Base-by-base conservation (phyloP, 169 alveolate genomes). In the Eimeria sp. region DNA sequence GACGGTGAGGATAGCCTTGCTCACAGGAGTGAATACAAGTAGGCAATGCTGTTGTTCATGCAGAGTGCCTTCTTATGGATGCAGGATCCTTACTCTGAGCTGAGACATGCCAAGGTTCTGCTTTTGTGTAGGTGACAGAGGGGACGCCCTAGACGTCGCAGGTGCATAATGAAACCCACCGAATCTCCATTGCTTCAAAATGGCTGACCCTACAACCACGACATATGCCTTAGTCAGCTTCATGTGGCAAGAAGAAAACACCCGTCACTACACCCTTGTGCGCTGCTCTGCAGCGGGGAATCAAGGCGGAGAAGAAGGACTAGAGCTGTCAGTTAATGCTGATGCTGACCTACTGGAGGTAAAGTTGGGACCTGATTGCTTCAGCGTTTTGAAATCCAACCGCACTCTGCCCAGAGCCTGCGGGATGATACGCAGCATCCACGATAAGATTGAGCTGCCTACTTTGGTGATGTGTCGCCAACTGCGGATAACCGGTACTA, bases 271-370 rank as follows among this genome's bases (percentile, higher is more conserved):
- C 18, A 14, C 5, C 47, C 22, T 47, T 61, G 57, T 86, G 63
- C 30, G 57, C 80, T 63, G 76, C 47, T 5, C 72, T 40, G 63
- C 93, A 86, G 93, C 61, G 20, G 65, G 80, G 65, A 43, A 7
- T 61, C 30, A 34, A 73, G 93, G 61, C 9, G 30, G 57, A 22
- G 93, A 86, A 14, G 93, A 86, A 2, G 93, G 22, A 58, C 34
- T 40, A 14, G 80, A 63, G n/a, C 34, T 86, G 25, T 11, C 51
- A 45, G 30, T 86, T 45, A 63, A 47, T 47, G 63, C 54, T 27
- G 70, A 63, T 18, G 57, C 76, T 45, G 93, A 86, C 70, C 65
- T 86, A 30, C 80, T 86, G 40, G 93, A 86, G 93, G 93, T 86
- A 51, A 58, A 47, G 78, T 14, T 70, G 88, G 67, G 65, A 78